These are phyloP conservation scores for Candida oleophila DNA, from an alignment of 805 yeast species.

Conservation along the genomic window DNA sequence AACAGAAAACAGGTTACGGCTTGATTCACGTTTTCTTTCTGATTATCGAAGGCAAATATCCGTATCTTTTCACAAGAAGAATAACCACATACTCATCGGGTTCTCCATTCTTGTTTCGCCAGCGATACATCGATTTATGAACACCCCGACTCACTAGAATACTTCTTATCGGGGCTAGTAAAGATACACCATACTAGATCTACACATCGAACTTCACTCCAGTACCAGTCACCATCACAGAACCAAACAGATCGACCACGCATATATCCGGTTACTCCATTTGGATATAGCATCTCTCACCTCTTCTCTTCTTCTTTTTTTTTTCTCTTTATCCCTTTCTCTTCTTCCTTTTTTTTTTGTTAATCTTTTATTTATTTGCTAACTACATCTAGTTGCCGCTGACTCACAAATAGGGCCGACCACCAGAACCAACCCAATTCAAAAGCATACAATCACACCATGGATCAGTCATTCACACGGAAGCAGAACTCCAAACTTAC, in stretches of 20 bases:
- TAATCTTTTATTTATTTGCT: neutral
- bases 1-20: neutral
- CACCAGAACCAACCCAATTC: neutral
- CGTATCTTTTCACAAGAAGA: too few species aligned
- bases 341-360: neutral
- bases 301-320: neutral
- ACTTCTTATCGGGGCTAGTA: neutral
- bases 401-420: too few species aligned
- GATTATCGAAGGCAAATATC: neutral
- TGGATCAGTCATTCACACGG: constrained; percentile 5
- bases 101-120: neutral
- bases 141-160: neutral
- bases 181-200: neutral
- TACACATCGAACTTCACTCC: neutral
- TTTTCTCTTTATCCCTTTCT: neutral
- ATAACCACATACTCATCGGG: too few species aligned
- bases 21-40: neutral
- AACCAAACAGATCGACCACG: neutral
- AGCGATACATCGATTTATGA: neutral
- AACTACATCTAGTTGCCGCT: neutral
- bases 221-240: neutral
- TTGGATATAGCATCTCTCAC: neutral
- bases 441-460: neutral
- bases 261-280: neutral
- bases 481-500: constrained; percentile 34